Evolutionary conservation across 257 asterid species (phyloP), one percentile per base, ranked within the genome.

Genomic region (Nicotiana attenuata): DNA sequence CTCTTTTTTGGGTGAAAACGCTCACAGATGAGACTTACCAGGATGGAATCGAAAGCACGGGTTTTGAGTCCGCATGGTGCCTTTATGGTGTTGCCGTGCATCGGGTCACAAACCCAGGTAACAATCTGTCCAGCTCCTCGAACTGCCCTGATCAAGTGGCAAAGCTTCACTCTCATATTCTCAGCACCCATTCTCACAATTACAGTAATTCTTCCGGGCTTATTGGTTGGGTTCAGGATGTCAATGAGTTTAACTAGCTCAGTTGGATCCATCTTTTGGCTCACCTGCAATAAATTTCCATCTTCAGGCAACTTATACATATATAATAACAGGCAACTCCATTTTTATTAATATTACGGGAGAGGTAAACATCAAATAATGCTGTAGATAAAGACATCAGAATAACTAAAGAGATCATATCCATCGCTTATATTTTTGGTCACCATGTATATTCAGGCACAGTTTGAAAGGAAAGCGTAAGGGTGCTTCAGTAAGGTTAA

Each of bases 31-130:
- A 78, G 65, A 26, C 85, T 33, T 91, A 93, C 98, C 96, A 91
- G 86, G 86, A 93, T 93, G 3, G 98, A 86, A 83, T 93, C 98
- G 38, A 93, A 93, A 83, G 97, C 86, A 33, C 97, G 98, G 13
- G 98, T 93, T 86, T 92, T 93, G 83, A 92, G 93, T 68, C 98
- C 98, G 22, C 96, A 93, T 1, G 97, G 98, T 13, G 98, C 98
- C 85, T 91, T 92, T 85, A 93, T 92, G 50, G 98, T 93, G 92
- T 93, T 93, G 63, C 97, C 97, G 15, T 93, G 97, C 97, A 93
- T 93, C 5, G 97, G 97, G 85, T 93, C 98, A 67, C 97, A 91
- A 8, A 93, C 97, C 98, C 98, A 93, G 76, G 97, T 93, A 14
- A 93, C 97, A 67, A 91, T 81, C 78, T 92, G 98, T 15, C 97